Base-by-base conservation (phyloP, 495 filamentous ascomycete species). In the Evernia prunastri region DNA sequence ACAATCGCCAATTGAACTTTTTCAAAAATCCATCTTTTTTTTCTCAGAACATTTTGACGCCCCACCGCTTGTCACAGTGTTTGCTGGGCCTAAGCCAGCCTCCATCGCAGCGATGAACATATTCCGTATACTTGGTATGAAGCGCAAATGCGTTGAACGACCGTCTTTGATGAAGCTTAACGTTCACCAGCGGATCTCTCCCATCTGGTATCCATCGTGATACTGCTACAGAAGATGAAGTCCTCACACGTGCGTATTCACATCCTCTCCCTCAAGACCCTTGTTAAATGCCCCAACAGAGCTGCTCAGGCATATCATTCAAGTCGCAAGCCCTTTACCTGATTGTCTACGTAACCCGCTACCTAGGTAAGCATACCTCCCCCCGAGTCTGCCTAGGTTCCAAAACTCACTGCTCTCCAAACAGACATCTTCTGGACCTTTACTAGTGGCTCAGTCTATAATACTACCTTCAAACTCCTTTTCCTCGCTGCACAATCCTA, bases 261-360 rank as follows among this genome's bases (percentile, higher is more conserved):
- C 39, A 12, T 10, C 13, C 18, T 20, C 51, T 36, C 45, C 27
- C 23, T 11, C 23, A 0, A 20, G 20, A 25, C 43, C 35, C 59
- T 35, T 39, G 39, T 59, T 60, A 51, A 60, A 37, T 45, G 70
- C 62, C 36, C 56, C 59, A 23, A 43, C 79, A 98, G 94, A 96
- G 91, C 80, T 96, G 92, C 70, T 87, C 93, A 17, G 94, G 94
- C 65, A 89, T 98, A 76, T 97, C 94, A 8, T 96, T 97, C 82
- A 97, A 97, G 75, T 96, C 94, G 59, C 94, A 98, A 81, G 87
- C 86, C 33, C 80, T 98, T 43, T 98, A 98, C 77, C 76, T 97
- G 66, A 78, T 96, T 43, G 95, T 98, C 61, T 98, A 97, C 76
- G 71, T 92, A 29, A 93, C 92, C 56, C 84, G 94, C 64, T 98